phyloP scores from a whole-genome alignment of 345 rosid genomes.

The Atalantia buxifolia region DNA sequence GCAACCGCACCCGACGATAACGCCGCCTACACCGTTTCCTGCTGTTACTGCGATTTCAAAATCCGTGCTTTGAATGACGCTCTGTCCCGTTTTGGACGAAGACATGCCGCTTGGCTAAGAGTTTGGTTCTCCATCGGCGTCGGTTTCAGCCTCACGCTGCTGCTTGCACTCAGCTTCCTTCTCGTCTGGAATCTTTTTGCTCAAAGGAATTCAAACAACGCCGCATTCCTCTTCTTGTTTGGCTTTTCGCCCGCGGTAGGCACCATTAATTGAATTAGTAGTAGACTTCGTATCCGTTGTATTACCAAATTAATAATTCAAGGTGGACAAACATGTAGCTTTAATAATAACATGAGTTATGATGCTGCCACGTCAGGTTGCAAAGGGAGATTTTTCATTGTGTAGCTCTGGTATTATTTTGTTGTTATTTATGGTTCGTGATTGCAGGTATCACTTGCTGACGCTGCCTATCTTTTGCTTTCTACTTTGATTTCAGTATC shows the following conservation, averaged over 20 bases:
- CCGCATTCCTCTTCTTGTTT: conserved; percentile 22
- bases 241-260: conserved; percentile 41
- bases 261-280: background rate
- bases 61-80: conserved; percentile 39
- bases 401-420: background rate
- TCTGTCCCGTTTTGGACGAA: conserved; percentile 61
- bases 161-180: conserved; percentile 36
- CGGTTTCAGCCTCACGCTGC: conserved; percentile 59
- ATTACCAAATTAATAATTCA: too few relatives aligned
- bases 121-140: conserved; percentile 86
- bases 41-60: conserved; percentile 63
- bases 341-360: too few relatives aligned
- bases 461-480: conserved; percentile 42
- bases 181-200: conserved; percentile 15
- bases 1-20: background rate
- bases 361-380: background rate
- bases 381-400: background rate
- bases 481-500: conserved; percentile 73
- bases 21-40: conserved; percentile 26
- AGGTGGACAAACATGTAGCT: too few relatives aligned
- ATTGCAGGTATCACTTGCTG: conserved; percentile 44
- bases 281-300: too few relatives aligned
- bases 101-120: conserved; percentile 39
- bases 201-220: background rate
- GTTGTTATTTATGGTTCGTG: conserved; percentile 30